Evolutionary conservation across 2,329 filamentous ascomycete species (phyloP), one percentile per base, ranked within the genome.

Genomic region (Stagonosporopsis rhizophila): DNA sequence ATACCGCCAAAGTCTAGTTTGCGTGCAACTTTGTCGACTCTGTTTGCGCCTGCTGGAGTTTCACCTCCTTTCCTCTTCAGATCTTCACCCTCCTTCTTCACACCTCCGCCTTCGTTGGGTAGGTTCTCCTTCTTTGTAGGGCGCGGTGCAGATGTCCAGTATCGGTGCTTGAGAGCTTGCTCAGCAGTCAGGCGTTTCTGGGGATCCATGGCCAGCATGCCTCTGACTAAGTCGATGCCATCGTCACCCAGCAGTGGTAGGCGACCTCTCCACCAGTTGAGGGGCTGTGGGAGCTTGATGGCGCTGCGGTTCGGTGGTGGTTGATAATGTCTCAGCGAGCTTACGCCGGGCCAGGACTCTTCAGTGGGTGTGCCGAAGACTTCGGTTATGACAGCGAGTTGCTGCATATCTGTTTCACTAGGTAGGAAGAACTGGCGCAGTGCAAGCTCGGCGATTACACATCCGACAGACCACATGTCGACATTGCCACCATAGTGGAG

Each of bases 341-440:
- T 87, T 7, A 99, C 93, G 25, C 94, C 94, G 0, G 95, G 93
- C 95, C 95, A 99, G 73, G 92, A 94, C 15, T 95, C 91, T 73
- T 99, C 95, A 4, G 87, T 95, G 0, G 95, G 95, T 0, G 92
- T 96, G 55, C 95, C 95, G 61, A 98, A 87, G 50, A 88, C 87
- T 69, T 92, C 87, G 72, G 89, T 92, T 61, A 98, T 96, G 65
- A 94, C 84, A 55, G 86, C 83, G 64, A 98, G 85, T 80, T 97
- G 93, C 69, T 94, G 87, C 61, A 98, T 82, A 73, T 98, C 95
- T 2, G 87, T 90, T 72, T 91, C 88, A 2, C 91, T 92, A 0
- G 91, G 87, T 54, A 98, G 84, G 70, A 92, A 96, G 0, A 93
- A 92, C 4, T 87, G 86, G 48, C 95, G 87, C 57, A 94, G 82